Conservation (phyloP, 2,329 filamentous ascomycete genomes). For the Cytospora leucostoma region DNA sequence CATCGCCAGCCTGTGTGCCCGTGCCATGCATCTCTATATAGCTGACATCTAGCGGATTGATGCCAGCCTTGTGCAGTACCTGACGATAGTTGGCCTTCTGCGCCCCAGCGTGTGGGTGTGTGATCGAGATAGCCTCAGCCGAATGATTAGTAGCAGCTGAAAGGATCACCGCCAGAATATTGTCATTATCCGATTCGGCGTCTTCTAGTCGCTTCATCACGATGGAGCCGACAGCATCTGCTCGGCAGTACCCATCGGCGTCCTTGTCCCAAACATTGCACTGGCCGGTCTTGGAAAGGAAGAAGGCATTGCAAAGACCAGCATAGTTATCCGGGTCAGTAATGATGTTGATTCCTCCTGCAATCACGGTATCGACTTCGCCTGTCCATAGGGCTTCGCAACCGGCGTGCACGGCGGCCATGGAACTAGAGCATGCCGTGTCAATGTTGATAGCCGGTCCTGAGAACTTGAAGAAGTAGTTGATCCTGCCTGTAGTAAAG, state of each 20-base stretch:
- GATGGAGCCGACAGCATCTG: slow-evolving; percentile 46
- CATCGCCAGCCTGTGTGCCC: no score
- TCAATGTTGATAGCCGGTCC: slow-evolving; percentile 43
- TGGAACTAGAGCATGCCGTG: slow-evolving; percentile 43
- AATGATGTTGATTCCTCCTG: slow-evolving; percentile 62
- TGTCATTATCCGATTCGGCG: slow-evolving; percentile 48
- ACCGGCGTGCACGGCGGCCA: slow-evolving; percentile 22
- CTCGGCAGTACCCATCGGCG: slow-evolving; percentile 50
- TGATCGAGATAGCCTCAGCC: no score
- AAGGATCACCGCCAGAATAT: no score
- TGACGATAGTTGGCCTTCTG: no score
- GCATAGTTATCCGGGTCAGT: slow-evolving; percentile 66
- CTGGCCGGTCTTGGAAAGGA: slow-evolving; percentile 51
- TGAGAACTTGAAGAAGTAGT: slow-evolving; percentile 44
- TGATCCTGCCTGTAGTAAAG: slow-evolving; percentile 52
- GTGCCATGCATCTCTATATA: no score
- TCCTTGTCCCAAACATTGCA: slow-evolving; percentile 32
- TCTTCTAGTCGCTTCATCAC: slow-evolving; percentile 50
- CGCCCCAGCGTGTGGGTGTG: no score
- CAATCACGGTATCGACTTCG: slow-evolving; percentile 64
- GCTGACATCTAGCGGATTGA: no score
- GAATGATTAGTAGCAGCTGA: no score
- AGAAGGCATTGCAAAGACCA: slow-evolving; percentile 62
- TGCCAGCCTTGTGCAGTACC: no score
- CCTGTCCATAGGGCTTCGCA: slow-evolving; percentile 64